A percentile compares a stretch with the other conserved stretches of the same genome.
Evolutionary conservation across 1,284 basidiomycete genomes (phyloP).

Genomic region (Moesziomyces parantarcticus): DNA sequence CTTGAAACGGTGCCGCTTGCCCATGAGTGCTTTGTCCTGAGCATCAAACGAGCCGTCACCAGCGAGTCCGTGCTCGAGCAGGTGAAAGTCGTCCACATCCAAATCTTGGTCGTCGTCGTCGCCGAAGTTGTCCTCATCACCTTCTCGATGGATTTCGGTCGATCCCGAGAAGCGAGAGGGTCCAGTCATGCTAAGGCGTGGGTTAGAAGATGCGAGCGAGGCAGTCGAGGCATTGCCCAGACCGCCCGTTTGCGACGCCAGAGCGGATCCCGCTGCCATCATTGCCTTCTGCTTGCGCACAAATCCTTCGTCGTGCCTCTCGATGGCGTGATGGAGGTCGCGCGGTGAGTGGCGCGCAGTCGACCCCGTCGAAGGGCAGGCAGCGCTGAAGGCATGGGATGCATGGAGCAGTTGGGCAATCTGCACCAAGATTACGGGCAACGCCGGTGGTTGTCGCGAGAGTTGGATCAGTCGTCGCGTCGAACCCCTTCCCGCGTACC

Average conservation of each 20-base stretch:
- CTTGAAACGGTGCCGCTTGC: constrained; percentile 45
- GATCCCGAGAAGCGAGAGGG: constrained; percentile 9
- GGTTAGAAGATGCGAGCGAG: constrained; percentile 4
- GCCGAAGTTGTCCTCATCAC: constrained; percentile 7
- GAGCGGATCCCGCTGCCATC: constrained; percentile 13
- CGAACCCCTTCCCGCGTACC: constrained; percentile 47
- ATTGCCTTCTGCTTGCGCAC: constrained; percentile 44
- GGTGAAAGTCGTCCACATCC: constrained; percentile 34
- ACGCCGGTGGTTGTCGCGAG: constrained; percentile 36
- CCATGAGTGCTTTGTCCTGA: constrained; percentile 41
- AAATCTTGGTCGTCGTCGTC: constrained; percentile 27
- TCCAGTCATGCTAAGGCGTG: constrained; percentile 19
- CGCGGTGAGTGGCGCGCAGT: constrained; percentile 53
- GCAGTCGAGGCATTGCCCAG: constrained; percentile 1
- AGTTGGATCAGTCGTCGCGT: constrained; percentile 46
- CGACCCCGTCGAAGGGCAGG: constrained; percentile 48
- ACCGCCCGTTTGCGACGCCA: constrained; percentile 8
- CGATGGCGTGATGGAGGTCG: constrained; percentile 57
- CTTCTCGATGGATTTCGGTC: not conserved
- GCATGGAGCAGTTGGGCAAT: constrained; percentile 54
- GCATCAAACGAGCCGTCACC: constrained; percentile 41
- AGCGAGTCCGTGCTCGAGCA: constrained; percentile 22
- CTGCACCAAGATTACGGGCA: constrained; percentile 45
- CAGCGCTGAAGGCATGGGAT: constrained; percentile 52
- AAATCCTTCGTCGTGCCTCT: constrained; percentile 52